phyloP scores from a whole-genome alignment of 1,284 basidiomycete species.

The Cutaneotrichosporon sp. region DNA sequence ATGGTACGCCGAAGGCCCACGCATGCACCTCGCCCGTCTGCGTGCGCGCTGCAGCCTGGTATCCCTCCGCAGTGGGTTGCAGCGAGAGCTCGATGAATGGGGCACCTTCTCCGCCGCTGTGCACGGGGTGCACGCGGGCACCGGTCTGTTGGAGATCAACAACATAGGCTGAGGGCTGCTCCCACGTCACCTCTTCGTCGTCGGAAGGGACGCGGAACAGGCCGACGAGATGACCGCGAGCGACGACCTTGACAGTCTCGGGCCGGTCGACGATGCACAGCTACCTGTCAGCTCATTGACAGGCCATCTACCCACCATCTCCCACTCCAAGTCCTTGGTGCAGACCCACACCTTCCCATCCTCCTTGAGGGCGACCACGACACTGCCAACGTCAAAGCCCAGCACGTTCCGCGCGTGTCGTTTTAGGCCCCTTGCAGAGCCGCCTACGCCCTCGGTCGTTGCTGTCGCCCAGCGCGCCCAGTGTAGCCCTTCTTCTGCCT shows the following conservation, averaged over 20 bases:
- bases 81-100: neutral
- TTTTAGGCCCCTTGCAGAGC: neutral
- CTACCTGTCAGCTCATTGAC: neutral
- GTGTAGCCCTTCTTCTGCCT: neutral
- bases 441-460: neutral
- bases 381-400: neutral
- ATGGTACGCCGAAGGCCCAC: neutral
- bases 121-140: neutral
- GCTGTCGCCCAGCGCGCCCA: neutral
- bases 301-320: neutral
- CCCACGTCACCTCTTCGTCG: neutral
- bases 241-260: neutral
- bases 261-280: neutral
- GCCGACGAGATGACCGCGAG: neutral
- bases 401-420: neutral
- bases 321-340: neutral
- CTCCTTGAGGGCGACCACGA: neutral
- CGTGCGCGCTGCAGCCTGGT: neutral
- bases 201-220: neutral
- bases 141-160: neutral
- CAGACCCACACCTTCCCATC: neutral
- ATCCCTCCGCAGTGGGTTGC: neutral
- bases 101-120: neutral
- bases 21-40: neutral
- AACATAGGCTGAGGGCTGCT: neutral